Base-by-base conservation (phyloP, 2,329 filamentous ascomycete species). In the Ceratocystis ficicola region DNA sequence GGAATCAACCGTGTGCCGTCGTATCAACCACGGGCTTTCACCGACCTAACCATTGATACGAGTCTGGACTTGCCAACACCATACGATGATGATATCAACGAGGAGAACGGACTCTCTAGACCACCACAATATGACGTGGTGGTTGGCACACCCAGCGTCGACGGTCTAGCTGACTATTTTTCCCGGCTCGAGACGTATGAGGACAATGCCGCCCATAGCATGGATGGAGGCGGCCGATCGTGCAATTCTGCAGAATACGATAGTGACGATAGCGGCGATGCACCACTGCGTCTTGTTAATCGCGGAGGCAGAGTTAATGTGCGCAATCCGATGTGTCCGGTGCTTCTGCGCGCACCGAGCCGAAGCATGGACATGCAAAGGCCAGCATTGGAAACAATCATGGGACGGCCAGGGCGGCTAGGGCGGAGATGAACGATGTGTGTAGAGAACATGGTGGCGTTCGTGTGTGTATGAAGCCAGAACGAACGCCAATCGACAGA, bases 161-260 rank as follows among this genome's bases (percentile, higher is more conserved):
- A 91, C 77, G 75, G 86, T 0, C 75, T 96, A 60, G 88, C 90
- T 1, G 92, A 96, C 72, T 96, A 96, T 74, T 96, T 96, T 73
- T 80, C 86, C 0, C 84, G 92, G 0, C 76, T 95, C 48, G 88
- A 88, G 0, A 83, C 90, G 69, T 87, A 89, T 66, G 86, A 50
- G 48, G 48, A 90, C 1, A 76, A 77, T 28, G 32, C 59, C 22
- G 52, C 52, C 25, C 52, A 57, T 5, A 28, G 22, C 22, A 15
- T 20, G 6, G 46, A 7, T 22, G 32, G 32, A 50, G 44, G 15
- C 17, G 77, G 78, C 5, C 76, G 75, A 1, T 17, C 52, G 15
- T 32, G 25, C 15, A 57, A 32, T 5, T 57, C 52, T 74, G 73
- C 17, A 1, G 65, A 63, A 22, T 78, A 76, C 1, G 77, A 77